phyloP scores from a whole-genome alignment of 2,329 filamentous ascomycete species.

The Hypoxylon sp. region DNA sequence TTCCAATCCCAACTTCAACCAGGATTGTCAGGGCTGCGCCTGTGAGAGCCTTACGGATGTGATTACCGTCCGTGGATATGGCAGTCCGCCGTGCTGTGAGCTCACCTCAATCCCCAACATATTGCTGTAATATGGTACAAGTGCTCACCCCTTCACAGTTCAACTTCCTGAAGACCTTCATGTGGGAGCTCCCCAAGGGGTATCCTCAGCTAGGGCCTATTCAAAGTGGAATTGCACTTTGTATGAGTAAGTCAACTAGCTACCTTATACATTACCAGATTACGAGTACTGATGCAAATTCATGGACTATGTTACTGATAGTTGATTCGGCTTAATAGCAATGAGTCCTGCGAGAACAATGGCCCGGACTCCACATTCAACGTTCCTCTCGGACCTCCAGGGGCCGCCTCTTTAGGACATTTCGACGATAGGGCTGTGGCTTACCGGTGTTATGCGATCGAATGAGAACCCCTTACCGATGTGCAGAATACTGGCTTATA shows the following conservation, averaged over 20 bases:
- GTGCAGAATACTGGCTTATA: neutral
- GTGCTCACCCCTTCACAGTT: conserved; percentile 25
- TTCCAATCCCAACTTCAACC: conserved; percentile 49
- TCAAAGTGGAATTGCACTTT: conserved; percentile 46
- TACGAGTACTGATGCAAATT: neutral
- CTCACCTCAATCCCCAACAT: neutral
- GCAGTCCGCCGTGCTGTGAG: conserved; percentile 48
- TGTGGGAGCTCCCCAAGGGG: conserved; percentile 47
- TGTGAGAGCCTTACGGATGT: conserved; percentile 45
- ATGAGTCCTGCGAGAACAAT: conserved; percentile 5
- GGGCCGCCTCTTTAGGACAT: neutral
- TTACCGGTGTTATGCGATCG: conserved; percentile 1
- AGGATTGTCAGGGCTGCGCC: conserved; percentile 45
- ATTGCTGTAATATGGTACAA: neutral
- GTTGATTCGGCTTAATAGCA: neutral
- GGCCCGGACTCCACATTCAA: conserved; percentile 1
- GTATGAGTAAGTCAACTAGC: neutral
- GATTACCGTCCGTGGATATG: conserved; percentile 39
- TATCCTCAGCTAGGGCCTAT: conserved; percentile 48
- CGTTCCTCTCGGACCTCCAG: neutral
- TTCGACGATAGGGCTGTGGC: conserved; percentile 13
- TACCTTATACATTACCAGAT: too few species aligned
- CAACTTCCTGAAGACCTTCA: conserved; percentile 46
- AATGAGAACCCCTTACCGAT: neutral
- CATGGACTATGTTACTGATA: neutral